A percentile compares a stretch with the other conserved stretches of the same genome.
Evolutionary conservation across 78 protist genomes (phyloP).

Genomic region (Planoprotostelium fungivorum): DNA sequence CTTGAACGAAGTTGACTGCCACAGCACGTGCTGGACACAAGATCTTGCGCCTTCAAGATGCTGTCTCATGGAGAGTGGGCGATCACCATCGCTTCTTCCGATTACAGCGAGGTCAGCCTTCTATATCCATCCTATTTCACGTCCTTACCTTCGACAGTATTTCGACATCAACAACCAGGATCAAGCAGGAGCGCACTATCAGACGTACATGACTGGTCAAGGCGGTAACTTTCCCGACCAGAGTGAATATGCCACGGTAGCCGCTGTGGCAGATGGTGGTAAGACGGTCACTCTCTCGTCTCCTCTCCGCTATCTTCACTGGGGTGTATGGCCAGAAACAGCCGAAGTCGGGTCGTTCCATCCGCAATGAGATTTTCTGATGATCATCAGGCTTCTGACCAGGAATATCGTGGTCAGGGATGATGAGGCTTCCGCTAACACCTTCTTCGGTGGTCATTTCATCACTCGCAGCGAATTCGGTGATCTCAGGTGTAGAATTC

Average conservation of each 20-base stretch:
- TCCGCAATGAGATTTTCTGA: not conserved
- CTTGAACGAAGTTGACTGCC: not conserved
- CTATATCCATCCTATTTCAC: not conserved
- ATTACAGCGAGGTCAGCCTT: not conserved
- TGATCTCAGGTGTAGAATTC: conserved; percentile 34
- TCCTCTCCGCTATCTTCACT: not conserved
- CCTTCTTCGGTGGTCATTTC: not conserved
- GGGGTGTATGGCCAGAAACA: not conserved
- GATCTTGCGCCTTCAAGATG: not conserved
- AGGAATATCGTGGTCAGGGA: not conserved
- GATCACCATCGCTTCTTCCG: not conserved
- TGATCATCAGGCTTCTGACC: not conserved
- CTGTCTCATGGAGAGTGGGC: not conserved
- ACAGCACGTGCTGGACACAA: not conserved
- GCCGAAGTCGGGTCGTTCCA: not conserved
- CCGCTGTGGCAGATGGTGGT: not conserved
- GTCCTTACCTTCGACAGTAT: not conserved
- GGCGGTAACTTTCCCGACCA: not conserved
- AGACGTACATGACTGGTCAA: not conserved
- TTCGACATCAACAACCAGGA: not conserved
- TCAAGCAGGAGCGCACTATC: not conserved
- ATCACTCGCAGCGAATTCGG: not conserved
- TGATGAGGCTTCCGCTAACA: not conserved
- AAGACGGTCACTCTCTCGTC: not conserved
- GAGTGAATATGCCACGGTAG: not conserved